Base-by-base conservation (phyloP, 345 rosid genomes). In the Firmiana major region DNA sequence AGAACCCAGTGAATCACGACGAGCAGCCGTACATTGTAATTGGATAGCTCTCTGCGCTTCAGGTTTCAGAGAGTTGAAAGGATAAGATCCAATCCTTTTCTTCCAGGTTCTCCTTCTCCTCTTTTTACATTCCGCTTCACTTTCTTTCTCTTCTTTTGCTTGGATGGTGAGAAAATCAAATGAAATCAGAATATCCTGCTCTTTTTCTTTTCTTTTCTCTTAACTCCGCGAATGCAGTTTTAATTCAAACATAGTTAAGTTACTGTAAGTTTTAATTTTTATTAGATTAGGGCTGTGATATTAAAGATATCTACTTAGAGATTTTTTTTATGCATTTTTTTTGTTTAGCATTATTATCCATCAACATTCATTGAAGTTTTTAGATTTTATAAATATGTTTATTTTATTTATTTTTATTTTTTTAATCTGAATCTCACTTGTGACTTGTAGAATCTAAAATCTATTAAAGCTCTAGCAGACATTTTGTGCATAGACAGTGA, bases 61-160 rank as follows among this genome's bases (percentile, higher is more conserved):
- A 28, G 34, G 34, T n/a, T 28, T 63, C 43, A 51, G 45, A 53
- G 75, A 28, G 8, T 19, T 53, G 2, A 71, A 11, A 53, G 6
- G 75, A 71, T 71, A 71, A 71, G 48, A 3, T 63, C 53, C 53
- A 71, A 71, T 13, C 24, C n/a, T 70, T 49, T 70, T 9, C 28
- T 53, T 53, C 75, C 75, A 71, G 75, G 75, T 71, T 53, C 62
- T 63, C 31, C n/a, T 31, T 31, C 34, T 31, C 66, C 43, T 15
- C 28, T n/a, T 59, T 6, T 5, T 2, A 31, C 34, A 31, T 31
- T 31, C 21, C 45, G 51, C 28, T 51, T 68, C 59, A 16, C 75
- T 9, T 16, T 34, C 5, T 36, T 53, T n/a, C 1, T 53, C 54
- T 53, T 55, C 21, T 45, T 45, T 7, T 22, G 75, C n/a, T 72